Base-by-base conservation (phyloP, 345 rosid genomes). In the Punica granatum region DNA sequence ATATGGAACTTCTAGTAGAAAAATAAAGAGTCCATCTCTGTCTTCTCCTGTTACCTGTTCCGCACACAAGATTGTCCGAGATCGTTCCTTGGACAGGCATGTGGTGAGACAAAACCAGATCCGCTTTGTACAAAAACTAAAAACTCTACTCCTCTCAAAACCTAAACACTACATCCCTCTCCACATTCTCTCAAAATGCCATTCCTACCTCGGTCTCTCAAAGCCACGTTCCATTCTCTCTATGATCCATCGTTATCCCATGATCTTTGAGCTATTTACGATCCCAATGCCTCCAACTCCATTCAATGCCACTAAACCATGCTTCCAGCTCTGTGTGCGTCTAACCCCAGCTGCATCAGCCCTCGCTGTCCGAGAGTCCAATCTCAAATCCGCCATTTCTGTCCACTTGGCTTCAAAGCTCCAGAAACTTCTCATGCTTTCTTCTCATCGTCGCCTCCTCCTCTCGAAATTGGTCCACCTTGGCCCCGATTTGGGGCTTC, bases 351-450 rank as follows among this genome's bases (percentile, higher is more conserved):
- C 88, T 67, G 98, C 98, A 54, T 72, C 73, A 0, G 74, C 83
- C 26, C 89, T 92, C 19, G 89, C 93, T 0, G 67, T 72, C 70
- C 79, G 69, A 67, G 97, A 92, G 73, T 41, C 68, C 69, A 68
- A 74, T 58, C 83, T 88, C 2, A 86, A 75, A 70, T 77, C 90
- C 4, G 89, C 80, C 23, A 78, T 87, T 53, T 76, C 98, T 31
- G 68, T 64, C 54, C 76, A 67, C 35, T 78, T 90, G 83, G 96
- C 97, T 11, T 48, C 65, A 63, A 93, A 88, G 69, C 89, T 93
- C 23, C 90, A 87, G 81, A 93, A 88, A 72, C 90, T 93, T 75
- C 87, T 93, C 19, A 93, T 90, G 97, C 80, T 93, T 28, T 80
- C 98, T 44, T 80, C 92, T 66, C 90, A 90, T 73, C 80, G 59